Base-by-base conservation (phyloP, 1,284 basidiomycete genomes). In the Ceratorhiza oryzae-sativae region DNA sequence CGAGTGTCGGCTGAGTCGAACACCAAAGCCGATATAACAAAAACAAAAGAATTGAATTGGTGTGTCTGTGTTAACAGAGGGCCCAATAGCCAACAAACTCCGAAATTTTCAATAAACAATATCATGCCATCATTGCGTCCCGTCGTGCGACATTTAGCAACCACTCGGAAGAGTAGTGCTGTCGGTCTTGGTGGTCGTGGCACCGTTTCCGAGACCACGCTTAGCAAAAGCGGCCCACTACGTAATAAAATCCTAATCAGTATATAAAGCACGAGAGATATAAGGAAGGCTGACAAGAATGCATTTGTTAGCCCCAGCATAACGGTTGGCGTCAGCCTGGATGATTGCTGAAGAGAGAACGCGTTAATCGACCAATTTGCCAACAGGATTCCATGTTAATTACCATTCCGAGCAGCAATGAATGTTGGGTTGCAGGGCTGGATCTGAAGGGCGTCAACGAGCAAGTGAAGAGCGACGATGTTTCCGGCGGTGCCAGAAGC, bases 371-470 rank as follows among this genome's bases (percentile, higher is more conserved):
- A 30, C 23, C 3, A 51, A 20, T 45, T n/a, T 3, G 9, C 39
- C 6, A 13, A 41, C 3, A 23, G 32, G 36, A 20, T 10, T 20
- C 15, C 8, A 25, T 1, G 18, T 5, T 1, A 45, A 49, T 20
- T 36, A 73, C 72, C 74, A 49, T 60, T 48, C 23, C 72, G 74
- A 20, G 72, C 72, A 30, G 70, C n/a, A 18, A 60, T 39, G 42
- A 73, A 70, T 1, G 73, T 72, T 4, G 74, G 73, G 45, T 39
- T 71, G 70, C 74, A 75, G 25, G 74, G 74, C 58, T 75, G 73
- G 41, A 75, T 51, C 18, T 62, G 49, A 18, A 75, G 49, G 15
- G 41, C 63, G 39, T 71, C 68, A 30, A 74, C 46, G 32, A 72
- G 15, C 36, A 73, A 32, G 41, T 72, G 72, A 3, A 73, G 55